Base-by-base conservation (phyloP, 345 rosid species). In the Mallotus nudiflorus region DNA sequence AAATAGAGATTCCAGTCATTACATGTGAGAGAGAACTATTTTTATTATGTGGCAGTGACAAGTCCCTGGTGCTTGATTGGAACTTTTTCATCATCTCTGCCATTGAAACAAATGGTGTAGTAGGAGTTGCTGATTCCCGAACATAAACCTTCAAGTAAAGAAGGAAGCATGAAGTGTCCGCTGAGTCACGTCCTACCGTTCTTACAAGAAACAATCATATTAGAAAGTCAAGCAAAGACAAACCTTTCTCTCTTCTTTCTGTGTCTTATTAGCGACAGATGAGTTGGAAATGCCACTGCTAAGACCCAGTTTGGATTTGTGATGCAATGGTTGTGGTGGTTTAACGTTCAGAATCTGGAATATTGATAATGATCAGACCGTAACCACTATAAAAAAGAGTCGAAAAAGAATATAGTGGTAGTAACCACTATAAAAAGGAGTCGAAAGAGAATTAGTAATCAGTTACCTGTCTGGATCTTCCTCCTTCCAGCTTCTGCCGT, bases 401-500 rank as follows among this genome's bases (percentile, higher is more conserved):
- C 1, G 60, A 49, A 22, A 20, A n/a, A n/a, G n/a, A n/a, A n/a
- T n/a, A n/a, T n/a, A n/a, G n/a, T n/a, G n/a, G n/a, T n/a, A n/a
- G n/a, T n/a, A n/a, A n/a, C n/a, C n/a, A n/a, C n/a, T n/a, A n/a
- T n/a, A n/a, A 35, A 44, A 61, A 14, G 62, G 4, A 6, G 50
- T 45, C 5, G n/a, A 42, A 7, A 14, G 15, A 29, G 42, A 24
- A 15, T 11, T 1, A 55, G 58, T 13, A 39, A 33, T 11, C 33
- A 54, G 40, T 71, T 69, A 92, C 99, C 95, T 87, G 96, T 89
- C 94, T 90, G 33, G 97, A 82, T 67, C 67, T 84, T 67, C 99
- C 99, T 62, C 85, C 98, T 0, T 92, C 99, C 67, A 96, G 88
- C 89, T 90, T 92, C 86, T 96, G 99, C 73, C 91, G 83, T 79